These are phyloP conservation scores for Suillus clintonianus DNA, from an alignment of 768 basidiomycete genomes.

Conservation along the genomic window DNA sequence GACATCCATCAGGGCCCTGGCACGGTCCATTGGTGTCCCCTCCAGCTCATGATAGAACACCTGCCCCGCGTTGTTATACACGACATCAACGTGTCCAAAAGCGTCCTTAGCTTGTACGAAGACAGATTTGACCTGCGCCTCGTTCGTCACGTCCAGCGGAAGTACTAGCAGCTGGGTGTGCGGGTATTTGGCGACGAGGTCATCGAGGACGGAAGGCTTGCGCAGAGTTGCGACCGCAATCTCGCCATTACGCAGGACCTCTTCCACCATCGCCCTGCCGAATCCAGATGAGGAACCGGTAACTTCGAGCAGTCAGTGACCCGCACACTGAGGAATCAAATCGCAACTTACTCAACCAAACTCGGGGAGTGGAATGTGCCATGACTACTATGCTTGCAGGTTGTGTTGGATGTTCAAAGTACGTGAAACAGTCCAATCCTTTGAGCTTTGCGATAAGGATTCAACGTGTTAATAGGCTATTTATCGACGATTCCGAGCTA, in stretches of 20 bases:
- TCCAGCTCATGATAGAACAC: conserved; percentile 32
- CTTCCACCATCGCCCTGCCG: conserved; percentile 34
- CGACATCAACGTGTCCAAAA: conserved; percentile 42
- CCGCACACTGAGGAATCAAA: background rate
- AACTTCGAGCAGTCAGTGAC: conserved; percentile 24
- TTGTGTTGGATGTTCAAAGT: background rate
- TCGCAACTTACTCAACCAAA: background rate
- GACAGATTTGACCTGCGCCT: conserved; percentile 27
- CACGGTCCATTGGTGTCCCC: conserved; percentile 27
- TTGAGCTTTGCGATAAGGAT: background rate
- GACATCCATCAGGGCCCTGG: conserved; percentile 31
- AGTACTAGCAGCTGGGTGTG: conserved; percentile 32
- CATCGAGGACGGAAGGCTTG: conserved; percentile 31
- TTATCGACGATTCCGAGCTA: too few species aligned
- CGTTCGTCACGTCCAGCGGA: conserved; percentile 38
- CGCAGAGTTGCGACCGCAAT: conserved; percentile 45
- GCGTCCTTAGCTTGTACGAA: conserved; percentile 30
- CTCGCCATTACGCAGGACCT: conserved; percentile 35
- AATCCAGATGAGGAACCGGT: conserved; percentile 43
- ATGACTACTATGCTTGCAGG: too few species aligned
- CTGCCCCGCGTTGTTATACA: conserved; percentile 41
- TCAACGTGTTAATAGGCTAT: too few species aligned
- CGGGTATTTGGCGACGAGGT: conserved; percentile 24
- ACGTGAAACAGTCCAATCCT: background rate
- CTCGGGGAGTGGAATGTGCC: conserved; percentile 17